Base-by-base conservation (phyloP, 2,329 filamentous ascomycete genomes). In the Botrytis medusae region DNA sequence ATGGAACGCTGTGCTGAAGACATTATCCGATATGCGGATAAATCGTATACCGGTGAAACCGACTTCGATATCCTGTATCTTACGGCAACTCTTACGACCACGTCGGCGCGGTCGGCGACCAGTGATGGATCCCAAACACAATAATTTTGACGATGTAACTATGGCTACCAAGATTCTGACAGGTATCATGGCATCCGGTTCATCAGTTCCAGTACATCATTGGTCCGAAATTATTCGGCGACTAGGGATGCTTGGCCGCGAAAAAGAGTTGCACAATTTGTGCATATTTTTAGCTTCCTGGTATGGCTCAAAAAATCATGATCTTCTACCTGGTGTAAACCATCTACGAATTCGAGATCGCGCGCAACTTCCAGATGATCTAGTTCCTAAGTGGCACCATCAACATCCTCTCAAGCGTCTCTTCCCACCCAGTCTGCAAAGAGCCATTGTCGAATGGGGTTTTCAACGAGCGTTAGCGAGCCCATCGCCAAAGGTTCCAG, bases 181-280 rank as follows among this genome's bases (percentile, higher is more conserved):
- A 72, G 81, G 82, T 64, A 82, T 87, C 60, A 82, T 88, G 69
- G 81, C 84, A 74, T 82, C 80, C 57, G 85, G 84, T 29, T 81
- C 81, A 72, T 76, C 81, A 72, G 81, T 87, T 37, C 82, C 82
- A 34, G 81, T 83, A 4, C 80, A 75, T 40, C 78, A 83, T 25
- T 92, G 90, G 90, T 80, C 82, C 64, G 88, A 91, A 78, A 82
- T 90, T 16, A 78, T 92, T 60, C 87, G 87, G 63, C 85, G 89
- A 42, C 84, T 88, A 63, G 90, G 89, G 6, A 90, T 89, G 87
- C 79, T 82, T 14, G 82, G 85, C 12, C 83, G 84, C 25, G 85
- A 88, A 77, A 78, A 84, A 22, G 86, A 87, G 46, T 81, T 91
- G 10, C 83, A 84, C 73, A 83, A 84, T 34, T 82, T 90, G 76